phyloP scores from a whole-genome alignment of 495 filamentous ascomycete species.

The Podospora bellae-mahoneyi region DNA sequence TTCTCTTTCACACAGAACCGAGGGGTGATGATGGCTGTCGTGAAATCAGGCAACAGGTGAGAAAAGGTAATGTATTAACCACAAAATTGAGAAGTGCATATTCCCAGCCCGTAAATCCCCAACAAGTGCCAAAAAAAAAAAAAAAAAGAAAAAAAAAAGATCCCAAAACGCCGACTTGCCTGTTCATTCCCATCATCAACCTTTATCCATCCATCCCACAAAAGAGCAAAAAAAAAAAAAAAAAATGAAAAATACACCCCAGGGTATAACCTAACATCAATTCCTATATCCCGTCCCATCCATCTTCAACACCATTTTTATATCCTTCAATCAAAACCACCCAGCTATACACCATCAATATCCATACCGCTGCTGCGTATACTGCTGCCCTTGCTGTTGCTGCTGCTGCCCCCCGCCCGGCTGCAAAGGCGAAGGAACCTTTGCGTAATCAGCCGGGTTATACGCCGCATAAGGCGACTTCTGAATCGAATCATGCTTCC shows the following conservation, averaged over 20 bases:
- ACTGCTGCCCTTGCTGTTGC: not conserved
- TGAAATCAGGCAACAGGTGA: not conserved
- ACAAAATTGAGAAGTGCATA: not conserved
- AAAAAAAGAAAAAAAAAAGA: not conserved
- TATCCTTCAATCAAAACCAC: no score
- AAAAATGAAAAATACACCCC: constrained; percentile 1
- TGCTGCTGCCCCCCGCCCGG: constrained; percentile 11
- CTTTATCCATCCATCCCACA: not conserved
- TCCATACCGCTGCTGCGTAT: not conserved
- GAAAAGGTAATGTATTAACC: not conserved
- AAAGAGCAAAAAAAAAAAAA: not conserved
- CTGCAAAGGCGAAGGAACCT: constrained; percentile 17
- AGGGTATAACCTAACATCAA: constrained; percentile 19
- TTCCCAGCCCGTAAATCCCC: not conserved
- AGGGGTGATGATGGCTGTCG: not conserved
- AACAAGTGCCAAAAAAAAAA: not conserved
- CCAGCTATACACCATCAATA: not conserved
- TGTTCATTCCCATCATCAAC: not conserved
- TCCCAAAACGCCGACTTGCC: not conserved
- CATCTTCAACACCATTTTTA: not conserved
- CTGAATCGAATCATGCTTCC: constrained; percentile 22
- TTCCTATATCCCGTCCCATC: not conserved
- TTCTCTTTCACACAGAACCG: not conserved
- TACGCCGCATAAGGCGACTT: constrained; percentile 35
- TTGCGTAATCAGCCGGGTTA: constrained; percentile 46